Evolutionary conservation across 164 flowering plant species (phyloP).

Genomic region (Protea cynaroides): DNA sequence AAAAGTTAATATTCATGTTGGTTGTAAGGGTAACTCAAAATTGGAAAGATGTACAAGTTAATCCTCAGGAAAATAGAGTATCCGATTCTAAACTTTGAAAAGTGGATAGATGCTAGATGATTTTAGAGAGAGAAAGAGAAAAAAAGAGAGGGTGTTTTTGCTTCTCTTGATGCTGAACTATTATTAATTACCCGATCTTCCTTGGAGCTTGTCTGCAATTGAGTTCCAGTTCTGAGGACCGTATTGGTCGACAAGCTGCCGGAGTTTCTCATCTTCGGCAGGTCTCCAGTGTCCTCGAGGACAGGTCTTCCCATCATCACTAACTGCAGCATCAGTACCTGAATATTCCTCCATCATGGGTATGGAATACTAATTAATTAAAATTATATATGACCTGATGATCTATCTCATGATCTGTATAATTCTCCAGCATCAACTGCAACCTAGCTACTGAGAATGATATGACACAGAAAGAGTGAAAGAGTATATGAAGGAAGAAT

Average conservation of each 20-base stretch:
- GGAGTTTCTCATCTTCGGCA: conserved; percentile 71
- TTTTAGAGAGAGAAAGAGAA: not conserved
- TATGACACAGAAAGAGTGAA: conserved; percentile 15
- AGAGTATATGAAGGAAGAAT: conserved; percentile 10
- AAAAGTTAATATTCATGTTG: not conserved
- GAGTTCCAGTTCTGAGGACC: conserved; percentile 90
- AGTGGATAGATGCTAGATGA: not conserved
- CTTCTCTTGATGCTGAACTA: not conserved
- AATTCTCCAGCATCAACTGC: conserved; percentile 5
- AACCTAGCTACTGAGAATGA: conserved; percentile 17
- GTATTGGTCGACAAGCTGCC: conserved; percentile 56
- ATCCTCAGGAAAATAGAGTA: not conserved
- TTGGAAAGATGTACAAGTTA: not conserved
- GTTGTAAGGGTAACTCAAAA: not conserved
- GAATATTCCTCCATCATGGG: conserved; percentile 35
- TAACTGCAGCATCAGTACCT: conserved; percentile 14
- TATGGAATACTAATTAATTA: too few species aligned
- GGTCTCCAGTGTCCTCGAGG: conserved; percentile 91
- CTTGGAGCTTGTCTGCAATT: conserved; percentile 76
- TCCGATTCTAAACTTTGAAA: conserved; percentile 1
- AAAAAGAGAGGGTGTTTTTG: not conserved
- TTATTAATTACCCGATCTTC: conserved; percentile 64
- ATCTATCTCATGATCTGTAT: too few species aligned
- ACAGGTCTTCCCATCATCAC: conserved; percentile 37
- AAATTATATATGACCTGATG: too few species aligned